Base-by-base conservation (phyloP, 1,139 yeast genomes). In the Zygoascus meyerae region DNA sequence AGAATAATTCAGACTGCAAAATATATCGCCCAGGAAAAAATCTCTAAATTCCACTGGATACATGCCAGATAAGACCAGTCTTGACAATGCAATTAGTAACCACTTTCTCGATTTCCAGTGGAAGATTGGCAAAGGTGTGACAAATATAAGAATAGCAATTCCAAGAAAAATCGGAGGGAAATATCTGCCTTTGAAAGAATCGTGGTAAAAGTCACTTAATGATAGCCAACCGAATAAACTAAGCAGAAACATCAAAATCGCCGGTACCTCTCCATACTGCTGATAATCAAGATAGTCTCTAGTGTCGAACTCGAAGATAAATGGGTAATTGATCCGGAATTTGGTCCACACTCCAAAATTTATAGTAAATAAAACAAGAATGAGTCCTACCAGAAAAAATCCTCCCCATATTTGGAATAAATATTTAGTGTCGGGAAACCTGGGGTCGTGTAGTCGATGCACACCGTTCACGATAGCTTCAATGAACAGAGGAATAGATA, bases 31-130 rank as follows among this genome's bases (percentile, higher is more conserved):
- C 47, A 90, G 58, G 63, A 87, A 89, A 71, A 92, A 90, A 66
- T 92, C 98, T 51, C 94, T 74, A 62, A 92, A 92, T 65, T 92
- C 97, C 47, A 92, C 97, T 0, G 97, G 96, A 59, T 85, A 92
- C 34, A 87, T 71, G 0, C 98, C 97, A 1, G 95, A 84, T 3
- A 85, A 70, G 0, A 84, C 36, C 41, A 92, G 68, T 60, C 98
- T 74, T 74, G 90, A 78, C 2, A 81, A 53, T 0, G 95, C 83
- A 10, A 81, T 66, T 34, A 83, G 72, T 3, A 90, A 61, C 97
- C 97, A 92, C 51, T 73, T 74, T 54, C 95, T 68, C 28, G 87
- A 74, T 11, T 75, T 61, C 42, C 74, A 72, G 56, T 74, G 80
- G 34, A 73, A 64, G 1, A 77, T 70, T 38, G 73, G 69, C 12